These are phyloP conservation scores for Pichia manshurica DNA, from an alignment of 805 yeast species.

Conservation along the genomic window DNA sequence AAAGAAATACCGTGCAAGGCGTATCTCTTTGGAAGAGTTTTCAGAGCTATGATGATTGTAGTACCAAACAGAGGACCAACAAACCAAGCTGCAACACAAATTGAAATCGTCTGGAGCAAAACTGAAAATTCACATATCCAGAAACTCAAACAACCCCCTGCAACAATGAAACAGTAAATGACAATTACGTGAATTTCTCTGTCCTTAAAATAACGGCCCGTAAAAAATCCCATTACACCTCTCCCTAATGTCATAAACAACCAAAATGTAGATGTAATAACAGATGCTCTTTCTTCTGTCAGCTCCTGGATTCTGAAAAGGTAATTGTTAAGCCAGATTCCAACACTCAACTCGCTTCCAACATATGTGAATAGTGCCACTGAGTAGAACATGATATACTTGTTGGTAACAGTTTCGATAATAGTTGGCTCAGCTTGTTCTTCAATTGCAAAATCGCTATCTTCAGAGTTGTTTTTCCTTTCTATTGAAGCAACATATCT, in stretches of 20 bases:
- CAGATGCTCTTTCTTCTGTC: conserved; percentile 36
- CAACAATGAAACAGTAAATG: conserved; percentile 32
- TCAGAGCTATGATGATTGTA: conserved; percentile 57
- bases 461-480: conserved; percentile 10
- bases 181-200: conserved; percentile 37
- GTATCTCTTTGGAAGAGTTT: conserved; percentile 51
- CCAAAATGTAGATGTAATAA: conserved; percentile 49
- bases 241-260: conserved; percentile 45
- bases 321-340: conserved; percentile 48
- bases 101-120: conserved; percentile 30
- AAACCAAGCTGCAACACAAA: conserved; percentile 40
- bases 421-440: conserved; percentile 16
- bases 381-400: conserved; percentile 37
- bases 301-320: conserved; percentile 35
- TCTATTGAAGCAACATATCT: conserved; percentile 23
- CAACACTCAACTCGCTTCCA: conserved; percentile 49
- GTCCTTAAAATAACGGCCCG: conserved; percentile 39
- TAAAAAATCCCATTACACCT: conserved; percentile 41
- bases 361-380: conserved; percentile 41
- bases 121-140: conserved; percentile 22
- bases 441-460: conserved; percentile 15
- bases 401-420: conserved; percentile 28
- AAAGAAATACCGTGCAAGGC: conserved; percentile 69
- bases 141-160: conserved; percentile 33
- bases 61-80: conserved; percentile 63